Evolutionary conservation across 2,329 filamentous ascomycete genomes (phyloP).

Genomic region (Ambrosiella xylebori): DNA sequence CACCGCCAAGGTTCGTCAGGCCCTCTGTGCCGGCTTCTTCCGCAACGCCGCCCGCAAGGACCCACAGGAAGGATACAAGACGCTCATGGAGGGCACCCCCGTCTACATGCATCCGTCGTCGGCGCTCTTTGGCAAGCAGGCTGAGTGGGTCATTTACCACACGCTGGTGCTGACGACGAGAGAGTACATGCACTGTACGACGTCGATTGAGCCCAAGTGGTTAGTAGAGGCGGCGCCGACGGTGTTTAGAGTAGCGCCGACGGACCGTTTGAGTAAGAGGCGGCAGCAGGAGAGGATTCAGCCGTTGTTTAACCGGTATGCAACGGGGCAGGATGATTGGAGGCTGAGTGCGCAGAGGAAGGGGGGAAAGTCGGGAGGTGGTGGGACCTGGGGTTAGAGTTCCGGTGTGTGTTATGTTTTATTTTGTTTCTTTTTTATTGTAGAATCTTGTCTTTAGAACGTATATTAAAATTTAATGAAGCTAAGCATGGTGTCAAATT

Average conservation of each 20-base stretch:
- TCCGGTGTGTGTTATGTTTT: not conserved
- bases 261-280: conserved; percentile 70
- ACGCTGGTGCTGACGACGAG: conserved; percentile 81
- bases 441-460: not conserved
- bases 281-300: conserved; percentile 91
- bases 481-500: not conserved
- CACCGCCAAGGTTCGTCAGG: conserved; percentile 72
- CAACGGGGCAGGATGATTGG: conserved; percentile 82
- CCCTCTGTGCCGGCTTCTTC: conserved; percentile 89
- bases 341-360: conserved; percentile 73
- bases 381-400: conserved; percentile 74
- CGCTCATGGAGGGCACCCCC: conserved; percentile 82
- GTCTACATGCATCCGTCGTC: conserved; percentile 89
- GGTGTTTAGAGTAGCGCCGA: conserved; percentile 93
- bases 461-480: not conserved
- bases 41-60: conserved; percentile 88
- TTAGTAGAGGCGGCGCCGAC: conserved; percentile 93
- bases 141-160: conserved; percentile 93
- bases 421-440: not conserved
- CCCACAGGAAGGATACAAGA: conserved; percentile 93
- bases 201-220: conserved; percentile 83
- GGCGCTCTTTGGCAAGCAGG: conserved; percentile 84
- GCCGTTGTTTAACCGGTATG: conserved; percentile 80
- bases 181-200: conserved; percentile 96
- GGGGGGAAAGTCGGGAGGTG: conserved; percentile 65